phyloP scores from a whole-genome alignment of 1,139 yeast species.

The Pichia sp. region DNA sequence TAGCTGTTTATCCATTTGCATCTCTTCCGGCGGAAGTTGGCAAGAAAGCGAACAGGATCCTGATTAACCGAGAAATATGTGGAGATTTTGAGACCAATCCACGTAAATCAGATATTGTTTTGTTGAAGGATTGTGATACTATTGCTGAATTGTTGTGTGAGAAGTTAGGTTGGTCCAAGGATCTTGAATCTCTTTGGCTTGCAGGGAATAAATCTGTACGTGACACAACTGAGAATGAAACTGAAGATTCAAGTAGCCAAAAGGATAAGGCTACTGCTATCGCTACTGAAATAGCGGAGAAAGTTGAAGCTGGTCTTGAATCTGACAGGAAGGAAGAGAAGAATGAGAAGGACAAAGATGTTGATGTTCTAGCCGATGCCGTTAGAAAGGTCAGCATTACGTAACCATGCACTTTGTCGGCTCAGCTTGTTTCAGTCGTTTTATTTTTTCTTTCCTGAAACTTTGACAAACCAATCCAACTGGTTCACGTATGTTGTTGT shows the following conservation, averaged over 20 bases:
- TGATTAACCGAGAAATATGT: slow-evolving; percentile 71
- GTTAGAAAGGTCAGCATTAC: slow-evolving; percentile 12
- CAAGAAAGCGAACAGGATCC: slow-evolving; percentile 47
- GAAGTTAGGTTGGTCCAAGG: slow-evolving; percentile 61
- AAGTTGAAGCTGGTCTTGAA: not conserved
- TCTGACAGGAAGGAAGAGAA: not conserved
- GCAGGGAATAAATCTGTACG: slow-evolving; percentile 19
- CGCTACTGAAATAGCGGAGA: not conserved
- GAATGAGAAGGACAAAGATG: slow-evolving; percentile 2
- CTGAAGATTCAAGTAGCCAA: not conserved
- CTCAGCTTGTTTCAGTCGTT: not conserved
- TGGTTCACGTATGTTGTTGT: no score
- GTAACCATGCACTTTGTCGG: slow-evolving; percentile 6
- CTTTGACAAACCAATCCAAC: no score
- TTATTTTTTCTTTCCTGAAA: no score
- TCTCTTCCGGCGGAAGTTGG: slow-evolving; percentile 65
- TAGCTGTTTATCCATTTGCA: slow-evolving; percentile 89
- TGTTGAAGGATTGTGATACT: slow-evolving; percentile 60
- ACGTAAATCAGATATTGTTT: slow-evolving; percentile 56
- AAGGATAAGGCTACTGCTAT: not conserved
- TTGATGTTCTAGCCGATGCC: slow-evolving; percentile 27
- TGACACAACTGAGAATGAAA: not conserved
- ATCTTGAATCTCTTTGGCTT: slow-evolving; percentile 22
- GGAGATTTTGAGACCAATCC: slow-evolving; percentile 59
- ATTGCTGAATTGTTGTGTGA: slow-evolving; percentile 52